Conservation (phyloP, 2,329 filamentous ascomycete genomes). For the Fusarium mexicanum region DNA sequence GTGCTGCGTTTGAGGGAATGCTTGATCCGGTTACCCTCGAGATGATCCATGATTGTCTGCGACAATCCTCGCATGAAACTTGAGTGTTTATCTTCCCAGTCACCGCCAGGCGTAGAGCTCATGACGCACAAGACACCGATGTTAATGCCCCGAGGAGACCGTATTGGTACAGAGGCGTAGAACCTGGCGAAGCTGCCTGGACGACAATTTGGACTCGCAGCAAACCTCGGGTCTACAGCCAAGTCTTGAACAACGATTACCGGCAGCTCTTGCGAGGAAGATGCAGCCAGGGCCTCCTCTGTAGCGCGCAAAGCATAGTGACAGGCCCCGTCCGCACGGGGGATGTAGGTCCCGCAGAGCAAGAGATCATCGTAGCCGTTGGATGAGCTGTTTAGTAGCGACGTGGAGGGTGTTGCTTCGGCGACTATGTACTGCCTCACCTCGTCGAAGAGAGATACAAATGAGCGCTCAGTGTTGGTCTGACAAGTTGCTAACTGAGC, state of each 20-base stretch:
- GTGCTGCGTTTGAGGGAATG: background rate
- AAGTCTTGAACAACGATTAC: background rate
- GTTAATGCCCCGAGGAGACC: background rate
- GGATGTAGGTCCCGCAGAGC: background rate
- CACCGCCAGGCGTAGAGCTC: background rate
- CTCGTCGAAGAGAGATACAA: background rate
- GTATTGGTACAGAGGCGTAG: background rate
- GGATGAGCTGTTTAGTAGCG: background rate
- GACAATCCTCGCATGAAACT: background rate
- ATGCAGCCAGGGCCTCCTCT: rapidly evolving
- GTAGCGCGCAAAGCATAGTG: background rate
- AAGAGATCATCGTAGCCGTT: background rate
- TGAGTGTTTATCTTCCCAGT: background rate
- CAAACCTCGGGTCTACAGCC: background rate
- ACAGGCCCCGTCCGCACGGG: background rate
- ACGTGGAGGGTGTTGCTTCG: background rate
- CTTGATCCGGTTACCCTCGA: background rate
- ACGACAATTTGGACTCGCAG: background rate
- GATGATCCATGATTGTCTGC: background rate
- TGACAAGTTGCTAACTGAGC: background rate
- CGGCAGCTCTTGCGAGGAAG: background rate
- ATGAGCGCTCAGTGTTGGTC: background rate
- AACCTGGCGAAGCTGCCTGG: background rate
- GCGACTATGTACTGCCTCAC: background rate
- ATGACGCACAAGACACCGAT: background rate